Evolutionary conservation across 371 early-diverging fungal genomes (phyloP), one percentile per base, ranked within the genome.

Genomic region (Mortierella sp.): DNA sequence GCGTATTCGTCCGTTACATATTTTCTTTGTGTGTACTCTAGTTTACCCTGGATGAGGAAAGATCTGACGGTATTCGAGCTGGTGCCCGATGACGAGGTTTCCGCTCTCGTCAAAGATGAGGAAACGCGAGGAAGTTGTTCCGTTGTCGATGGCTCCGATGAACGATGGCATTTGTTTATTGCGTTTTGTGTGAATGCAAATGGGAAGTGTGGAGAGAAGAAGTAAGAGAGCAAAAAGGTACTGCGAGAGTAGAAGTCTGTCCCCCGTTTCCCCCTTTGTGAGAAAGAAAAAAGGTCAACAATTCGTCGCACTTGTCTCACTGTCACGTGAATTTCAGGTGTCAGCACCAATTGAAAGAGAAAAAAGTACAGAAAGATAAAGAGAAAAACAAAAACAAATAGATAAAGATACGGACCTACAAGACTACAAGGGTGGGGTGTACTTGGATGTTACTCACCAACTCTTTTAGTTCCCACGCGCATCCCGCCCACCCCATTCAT

Each of bases 131-230:
- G 96, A 96, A 18, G 96, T 95, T 16, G 99, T 99, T 82, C 99
- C 99, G 89, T 99, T 97, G 89, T 99, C 99, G 74, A 99, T 96
- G 80, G 99, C 92, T 58, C 96, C 98, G 68, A 99, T 87, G 85
- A 92, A 94, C 56, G 86, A 83, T 16, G 90, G 88, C 90, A 83
- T 83, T 32, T 63, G 16, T 51, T 51, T 18, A 4, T 1, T 51
- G 21, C 4, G 16, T 51, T 14, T n/a, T 24, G 48, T 1, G 70
- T 43, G 38, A 51, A n/a, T 24, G 58, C 16, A 2, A 35, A 24
- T 18, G 35, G 24, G 2, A 29, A 29, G 38, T 51, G 65, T 71
- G 74, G 32, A 32, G 32, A 41, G 11, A 14, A 14, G 14, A 14
- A 48, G 48, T 11, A 48, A 48, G 48, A 51, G 51, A 21, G n/a